Evolutionary conservation across 2,329 filamentous ascomycete species (phyloP).

Genomic region (Hirsutella rhossiliensis): DNA sequence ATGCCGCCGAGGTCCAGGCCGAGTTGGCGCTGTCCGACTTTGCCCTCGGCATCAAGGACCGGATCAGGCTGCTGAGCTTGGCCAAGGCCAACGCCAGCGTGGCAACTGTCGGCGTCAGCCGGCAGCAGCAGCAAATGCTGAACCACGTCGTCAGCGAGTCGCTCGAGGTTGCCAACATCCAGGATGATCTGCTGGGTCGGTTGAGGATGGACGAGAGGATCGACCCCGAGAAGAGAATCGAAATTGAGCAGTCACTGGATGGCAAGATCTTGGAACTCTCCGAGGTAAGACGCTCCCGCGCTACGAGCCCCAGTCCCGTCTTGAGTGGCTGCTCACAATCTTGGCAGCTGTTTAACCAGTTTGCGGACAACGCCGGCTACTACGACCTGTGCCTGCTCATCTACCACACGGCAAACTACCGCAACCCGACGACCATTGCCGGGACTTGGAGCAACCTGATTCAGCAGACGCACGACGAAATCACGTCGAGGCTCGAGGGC

Average conservation of each 20-base stretch:
- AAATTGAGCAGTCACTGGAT: slow-evolving; percentile 58
- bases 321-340: slow-evolving; percentile 7
- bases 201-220: slow-evolving; percentile 64
- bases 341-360: slow-evolving; percentile 75
- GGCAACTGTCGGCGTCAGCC: slow-evolving; percentile 60
- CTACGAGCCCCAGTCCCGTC: no score
- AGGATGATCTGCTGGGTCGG: slow-evolving; percentile 78
- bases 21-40: slow-evolving; percentile 78
- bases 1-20: slow-evolving; percentile 78
- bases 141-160: slow-evolving; percentile 76
- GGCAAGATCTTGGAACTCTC: slow-evolving; percentile 68
- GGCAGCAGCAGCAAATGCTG: slow-evolving; percentile 73
- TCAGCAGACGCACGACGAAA: slow-evolving; percentile 52
- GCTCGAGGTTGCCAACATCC: slow-evolving; percentile 87
- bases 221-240: slow-evolving; percentile 44
- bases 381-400: slow-evolving; percentile 89
- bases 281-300: slow-evolving; percentile 43
- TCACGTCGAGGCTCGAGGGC: slow-evolving; percentile 29
- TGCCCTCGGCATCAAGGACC: slow-evolving; percentile 62
- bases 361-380: slow-evolving; percentile 83
- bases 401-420: slow-evolving; percentile 83
- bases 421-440: slow-evolving; percentile 72
- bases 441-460: slow-evolving; percentile 79
- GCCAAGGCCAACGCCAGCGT: slow-evolving; percentile 90
- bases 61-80: slow-evolving; percentile 80